Evolutionary conservation across 148 eudicot genomes (phyloP), one percentile per base, ranked within the genome.

Genomic region (Amaranthus cruentus): DNA sequence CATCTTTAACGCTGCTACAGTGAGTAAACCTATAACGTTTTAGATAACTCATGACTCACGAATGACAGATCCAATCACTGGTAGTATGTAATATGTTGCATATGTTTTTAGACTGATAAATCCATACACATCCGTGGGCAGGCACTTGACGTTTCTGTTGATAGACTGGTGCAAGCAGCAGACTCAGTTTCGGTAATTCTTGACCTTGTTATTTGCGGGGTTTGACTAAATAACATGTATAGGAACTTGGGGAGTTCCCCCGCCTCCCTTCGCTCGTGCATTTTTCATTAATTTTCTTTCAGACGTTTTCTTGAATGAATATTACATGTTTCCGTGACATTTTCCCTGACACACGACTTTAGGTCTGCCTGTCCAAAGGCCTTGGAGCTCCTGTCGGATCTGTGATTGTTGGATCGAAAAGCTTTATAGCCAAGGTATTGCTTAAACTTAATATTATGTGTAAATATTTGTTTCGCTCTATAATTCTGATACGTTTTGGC

Each of bases 331-430:
- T 1, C 38, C 38, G 2, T 28, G 38, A 28, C 38, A 28, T 28
- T 28, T 28, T 28, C 38, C 38, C 2, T 28, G 38, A 28, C 38
- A 61, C 69, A 66, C 44, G 15, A 64, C 76, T 71, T 59, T 76
- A 96, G 99, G 86, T 93, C 54, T 96, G 99, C 81, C 83, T 96
- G 48, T 96, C 99, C 10, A 96, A 95, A 86, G 99, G 97, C 46
- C 84, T 96, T 60, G 97, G 99, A 69, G 99, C 97, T 56, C 99
- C 99, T n/a, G 94, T 85, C 47, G 97, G 99, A 84, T 62, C 89
- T 71, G 87, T 96, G 14, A 90, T 96, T 82, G 99, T 93, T 62
- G 99, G 97, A 70, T 84, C 99, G 74, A 84, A 82, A 68, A 69
- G 79, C 66, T 96, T 96, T 67, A 90, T 96, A 70, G 60, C 84